phyloP scores from a whole-genome alignment of 371 early-diverging fungal genomes.

The Nematocida sp. region DNA sequence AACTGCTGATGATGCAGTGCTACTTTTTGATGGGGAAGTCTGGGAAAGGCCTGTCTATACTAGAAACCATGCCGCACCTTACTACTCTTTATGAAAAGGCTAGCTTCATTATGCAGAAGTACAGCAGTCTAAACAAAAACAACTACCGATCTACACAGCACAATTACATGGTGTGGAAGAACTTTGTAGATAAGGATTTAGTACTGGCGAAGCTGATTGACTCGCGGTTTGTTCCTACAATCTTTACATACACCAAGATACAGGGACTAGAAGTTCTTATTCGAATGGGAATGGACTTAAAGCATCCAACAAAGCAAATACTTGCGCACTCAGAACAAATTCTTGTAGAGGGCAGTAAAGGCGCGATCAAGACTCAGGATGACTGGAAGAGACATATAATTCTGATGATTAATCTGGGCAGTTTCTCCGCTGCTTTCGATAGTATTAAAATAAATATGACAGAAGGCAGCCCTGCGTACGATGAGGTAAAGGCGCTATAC shows the following conservation, averaged over 20 bases:
- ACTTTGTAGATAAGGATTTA: conserved; percentile 12
- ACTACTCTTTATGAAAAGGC: conserved; percentile 18
- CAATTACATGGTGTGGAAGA: conserved; percentile 7
- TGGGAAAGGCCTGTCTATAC: neutral
- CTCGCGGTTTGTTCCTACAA: conserved; percentile 14
- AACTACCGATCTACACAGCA: neutral
- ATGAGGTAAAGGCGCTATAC: conserved; percentile 17
- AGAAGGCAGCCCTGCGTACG: neutral
- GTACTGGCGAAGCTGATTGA: conserved; percentile 27
- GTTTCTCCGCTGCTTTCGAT: conserved; percentile 23
- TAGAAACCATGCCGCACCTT: neutral
- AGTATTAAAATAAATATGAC: conserved; percentile 4
- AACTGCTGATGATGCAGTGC: conserved; percentile 29
- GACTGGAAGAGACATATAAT: conserved; percentile 25
- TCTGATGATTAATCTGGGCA: conserved; percentile 16
- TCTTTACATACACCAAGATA: conserved; percentile 3
- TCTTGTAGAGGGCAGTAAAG: neutral
- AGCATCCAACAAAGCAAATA: neutral
- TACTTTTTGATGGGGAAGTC: conserved; percentile 33
- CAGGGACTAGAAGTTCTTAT: conserved; percentile 3
- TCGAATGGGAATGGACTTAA: neutral
- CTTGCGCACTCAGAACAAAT: conserved; percentile 14
- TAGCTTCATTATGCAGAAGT: neutral
- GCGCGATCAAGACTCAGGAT: conserved; percentile 6
- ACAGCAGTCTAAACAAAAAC: conserved; percentile 5